Base-by-base conservation (phyloP, 2,329 filamentous ascomycete genomes). In the Epichloe typhina region DNA sequence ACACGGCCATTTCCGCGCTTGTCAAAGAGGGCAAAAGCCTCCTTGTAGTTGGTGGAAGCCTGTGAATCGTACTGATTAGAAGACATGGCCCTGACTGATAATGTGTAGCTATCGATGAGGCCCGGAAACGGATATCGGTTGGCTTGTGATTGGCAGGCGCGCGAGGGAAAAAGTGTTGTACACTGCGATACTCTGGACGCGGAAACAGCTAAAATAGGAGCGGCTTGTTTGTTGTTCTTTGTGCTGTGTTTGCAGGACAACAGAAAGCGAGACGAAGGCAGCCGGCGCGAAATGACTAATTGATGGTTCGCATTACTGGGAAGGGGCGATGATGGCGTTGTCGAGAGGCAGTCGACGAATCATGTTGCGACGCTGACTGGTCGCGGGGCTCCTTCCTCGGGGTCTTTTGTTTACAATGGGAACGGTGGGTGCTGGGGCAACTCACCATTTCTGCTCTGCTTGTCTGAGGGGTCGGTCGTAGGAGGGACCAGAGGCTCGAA, bases 1-100 rank as follows among this genome's bases (percentile, higher is more conserved):
- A 97, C 93, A 62, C 90, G 90, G 66, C 91, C 90, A 67, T 88
- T 95, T 66, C 93, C 93, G 70, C 93, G 91, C 83, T 96, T 97
- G 79, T 98, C 93, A 77, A 97, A 98, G 69, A 98, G 86, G 63
- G 90, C 90, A 73, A 98, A 98, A 61, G 93, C 93, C 84, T 98
- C 93, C 79, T 97, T 97, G 88, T 97, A 98, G 84, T 98, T 97
- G 75, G 91, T 97, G 55, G 79, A 83, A 69, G 80, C 80, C 80
- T 84, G 79, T 45, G 69, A 63, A 55, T 76, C 74, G 60, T 66
- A 72, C 54, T 72, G 64, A 65, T 77, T 76, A 76, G 75, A 72
- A 62, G 70, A 60, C 72, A 75, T 76, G 49, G 36, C 39, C 46
- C 40, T 45, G 33, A 8, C 39, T 31, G 13, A 36, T 45, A 19